Conservation (phyloP, 805 yeast genomes). For the Ogataea nitratoaversa region DNA sequence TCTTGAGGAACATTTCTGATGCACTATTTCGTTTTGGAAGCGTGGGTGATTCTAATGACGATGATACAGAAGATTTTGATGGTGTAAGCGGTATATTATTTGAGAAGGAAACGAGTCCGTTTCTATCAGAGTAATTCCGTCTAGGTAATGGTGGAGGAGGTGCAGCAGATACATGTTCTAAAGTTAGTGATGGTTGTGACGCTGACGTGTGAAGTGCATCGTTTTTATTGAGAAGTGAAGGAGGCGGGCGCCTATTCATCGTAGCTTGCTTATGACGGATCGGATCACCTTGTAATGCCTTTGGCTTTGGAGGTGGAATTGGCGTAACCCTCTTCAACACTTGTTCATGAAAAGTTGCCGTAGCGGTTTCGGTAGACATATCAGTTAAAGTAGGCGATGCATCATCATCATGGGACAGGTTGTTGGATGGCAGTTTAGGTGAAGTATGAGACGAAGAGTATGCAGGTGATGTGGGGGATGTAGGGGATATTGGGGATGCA, state of each 20-base stretch:
- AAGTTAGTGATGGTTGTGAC: constrained; percentile 8
- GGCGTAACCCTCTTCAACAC: constrained; percentile 29
- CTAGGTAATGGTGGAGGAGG: constrained; percentile 16
- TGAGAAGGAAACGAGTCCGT: not conserved
- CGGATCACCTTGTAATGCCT: constrained; percentile 32
- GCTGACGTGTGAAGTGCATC: constrained; percentile 9
- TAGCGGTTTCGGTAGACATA: constrained; percentile 3
- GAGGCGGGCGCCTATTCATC: constrained; percentile 4
- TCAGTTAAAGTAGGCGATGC: constrained; percentile 14
- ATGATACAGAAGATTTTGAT: not conserved
- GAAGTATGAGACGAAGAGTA: no score
- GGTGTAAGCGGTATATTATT: no score
- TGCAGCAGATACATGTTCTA: constrained; percentile 7
- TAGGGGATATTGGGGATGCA: no score
- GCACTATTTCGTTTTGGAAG: constrained; percentile 1
- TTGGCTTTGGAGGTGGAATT: constrained; percentile 46
- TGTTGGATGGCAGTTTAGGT: no score
- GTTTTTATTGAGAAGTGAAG: constrained; percentile 17
- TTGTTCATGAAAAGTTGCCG: constrained; percentile 1
- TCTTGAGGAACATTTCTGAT: constrained; percentile 1
- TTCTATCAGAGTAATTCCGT: not conserved
- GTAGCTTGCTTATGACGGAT: not conserved
- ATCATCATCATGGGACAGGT: no score
- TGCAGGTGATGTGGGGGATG: constrained; percentile 10
- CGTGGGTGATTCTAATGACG: not conserved